Conservation (phyloP, 164 flowering plant genomes). For the Hamamelis virginiana region DNA sequence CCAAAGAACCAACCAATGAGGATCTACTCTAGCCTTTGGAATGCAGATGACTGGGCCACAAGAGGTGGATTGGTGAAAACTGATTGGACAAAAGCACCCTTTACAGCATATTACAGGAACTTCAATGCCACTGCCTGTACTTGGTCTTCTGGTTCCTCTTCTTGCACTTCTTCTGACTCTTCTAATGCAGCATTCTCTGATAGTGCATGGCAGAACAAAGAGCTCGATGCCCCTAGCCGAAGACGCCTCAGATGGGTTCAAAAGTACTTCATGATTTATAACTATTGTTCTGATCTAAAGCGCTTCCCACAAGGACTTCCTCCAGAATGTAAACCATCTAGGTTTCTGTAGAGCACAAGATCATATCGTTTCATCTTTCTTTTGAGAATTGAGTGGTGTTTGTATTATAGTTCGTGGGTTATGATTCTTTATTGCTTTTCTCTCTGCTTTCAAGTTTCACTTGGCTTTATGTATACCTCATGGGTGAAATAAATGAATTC, state of each 20-base stretch:
- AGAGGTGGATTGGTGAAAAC: slow-evolving; percentile 3
- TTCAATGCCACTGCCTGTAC: not conserved
- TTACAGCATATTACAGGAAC: slow-evolving; percentile 3
- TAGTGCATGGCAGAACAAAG: not conserved
- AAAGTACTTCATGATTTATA: not conserved
- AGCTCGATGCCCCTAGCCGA: not conserved
- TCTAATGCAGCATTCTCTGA: not conserved
- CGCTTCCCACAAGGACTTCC: slow-evolving; percentile 2
- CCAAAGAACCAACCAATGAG: slow-evolving; percentile 5
- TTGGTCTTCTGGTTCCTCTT: too few species aligned
- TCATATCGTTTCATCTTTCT: too few species aligned
- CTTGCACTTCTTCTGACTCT: not conserved
- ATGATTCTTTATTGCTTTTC: too few species aligned
- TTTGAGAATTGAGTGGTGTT: too few species aligned
- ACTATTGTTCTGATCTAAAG: not conserved
- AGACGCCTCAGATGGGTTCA: not conserved
- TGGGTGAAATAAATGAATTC: too few species aligned
- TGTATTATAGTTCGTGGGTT: too few species aligned
- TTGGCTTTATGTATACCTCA: too few species aligned
- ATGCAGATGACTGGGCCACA: slow-evolving; percentile 9
- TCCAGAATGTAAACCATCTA: not conserved
- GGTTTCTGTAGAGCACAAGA: too few species aligned
- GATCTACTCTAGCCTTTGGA: slow-evolving; percentile 8
- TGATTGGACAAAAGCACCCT: slow-evolving; percentile 2
- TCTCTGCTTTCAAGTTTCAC: too few species aligned